Conservation (phyloP, 1,139 yeast genomes). For the Geotrichum aggregatum region DNA sequence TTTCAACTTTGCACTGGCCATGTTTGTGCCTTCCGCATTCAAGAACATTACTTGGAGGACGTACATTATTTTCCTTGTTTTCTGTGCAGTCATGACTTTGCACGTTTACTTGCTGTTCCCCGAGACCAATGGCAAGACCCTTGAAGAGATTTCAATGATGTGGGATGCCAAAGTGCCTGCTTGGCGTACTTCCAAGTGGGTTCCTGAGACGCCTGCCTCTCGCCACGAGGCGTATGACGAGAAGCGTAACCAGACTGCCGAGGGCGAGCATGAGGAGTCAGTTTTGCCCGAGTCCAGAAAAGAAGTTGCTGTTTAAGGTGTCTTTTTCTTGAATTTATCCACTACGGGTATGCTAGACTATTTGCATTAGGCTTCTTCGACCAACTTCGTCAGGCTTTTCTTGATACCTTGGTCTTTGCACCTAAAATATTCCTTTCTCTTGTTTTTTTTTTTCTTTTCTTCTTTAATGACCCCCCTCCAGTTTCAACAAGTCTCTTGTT, state of each 20-base stretch:
- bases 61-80: constrained; percentile 60
- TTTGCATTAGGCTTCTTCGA: no score
- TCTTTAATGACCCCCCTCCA: no score
- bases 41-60: constrained; percentile 53
- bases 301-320: no score
- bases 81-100: constrained; percentile 51
- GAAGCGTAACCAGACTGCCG: neutral
- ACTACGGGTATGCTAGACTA: no score
- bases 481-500: no score
- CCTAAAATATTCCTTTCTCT: no score
- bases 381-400: no score
- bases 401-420: no score
- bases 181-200: constrained; percentile 47
- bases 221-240: constrained; percentile 1
- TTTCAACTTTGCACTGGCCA: constrained; percentile 54
- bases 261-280: neutral
- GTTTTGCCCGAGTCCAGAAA: neutral
- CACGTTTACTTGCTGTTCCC: constrained; percentile 61
- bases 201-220: constrained; percentile 22
- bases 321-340: no score
- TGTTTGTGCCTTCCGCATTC: constrained; percentile 52
- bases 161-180: constrained; percentile 58
- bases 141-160: constrained; percentile 61
- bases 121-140: constrained; percentile 60
- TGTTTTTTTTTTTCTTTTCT: no score